Conservation (phyloP, 2,329 filamentous ascomycete species). For the Fusarium hainanense region DNA sequence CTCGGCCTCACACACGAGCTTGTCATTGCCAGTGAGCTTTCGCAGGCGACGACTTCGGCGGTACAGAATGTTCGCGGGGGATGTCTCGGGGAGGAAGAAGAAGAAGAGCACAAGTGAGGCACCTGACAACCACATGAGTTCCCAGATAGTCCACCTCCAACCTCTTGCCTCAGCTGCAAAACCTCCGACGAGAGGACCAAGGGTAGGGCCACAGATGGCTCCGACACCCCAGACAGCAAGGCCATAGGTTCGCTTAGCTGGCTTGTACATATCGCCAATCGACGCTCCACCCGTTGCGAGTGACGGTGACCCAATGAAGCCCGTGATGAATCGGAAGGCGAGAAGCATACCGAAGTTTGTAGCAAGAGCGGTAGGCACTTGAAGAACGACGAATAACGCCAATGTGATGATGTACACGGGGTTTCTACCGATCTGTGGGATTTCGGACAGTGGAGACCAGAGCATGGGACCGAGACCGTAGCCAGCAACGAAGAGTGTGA, state of each 20-base stretch:
- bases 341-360: slow-evolving; percentile 65
- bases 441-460: slow-evolving; percentile 52
- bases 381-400: slow-evolving; percentile 66
- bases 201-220: slow-evolving; percentile 8
- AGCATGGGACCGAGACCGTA: slow-evolving; percentile 9
- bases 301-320: slow-evolving; percentile 55
- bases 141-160: slow-evolving; percentile 45
- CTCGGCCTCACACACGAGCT: slow-evolving; percentile 12
- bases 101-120: slow-evolving; percentile 35
- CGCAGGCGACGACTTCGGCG: slow-evolving; percentile 32
- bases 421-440: slow-evolving; percentile 65
- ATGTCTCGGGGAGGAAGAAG: slow-evolving; percentile 44
- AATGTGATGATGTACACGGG: slow-evolving; percentile 68
- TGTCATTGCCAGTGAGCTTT: slow-evolving; percentile 24
- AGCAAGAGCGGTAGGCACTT: slow-evolving; percentile 63
- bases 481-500: neutral
- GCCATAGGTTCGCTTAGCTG: slow-evolving; percentile 1
- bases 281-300: slow-evolving; percentile 3
- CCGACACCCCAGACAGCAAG: slow-evolving; percentile 3
- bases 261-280: slow-evolving; percentile 10
- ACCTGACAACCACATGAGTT: slow-evolving; percentile 37
- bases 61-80: slow-evolving; percentile 37
- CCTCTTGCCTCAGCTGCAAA: slow-evolving; percentile 19
- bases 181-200: slow-evolving; percentile 16
- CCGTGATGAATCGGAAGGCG: slow-evolving; percentile 63